Base-by-base conservation (phyloP, 2,329 filamentous ascomycete genomes). In the Arthrobotrys iridis region DNA sequence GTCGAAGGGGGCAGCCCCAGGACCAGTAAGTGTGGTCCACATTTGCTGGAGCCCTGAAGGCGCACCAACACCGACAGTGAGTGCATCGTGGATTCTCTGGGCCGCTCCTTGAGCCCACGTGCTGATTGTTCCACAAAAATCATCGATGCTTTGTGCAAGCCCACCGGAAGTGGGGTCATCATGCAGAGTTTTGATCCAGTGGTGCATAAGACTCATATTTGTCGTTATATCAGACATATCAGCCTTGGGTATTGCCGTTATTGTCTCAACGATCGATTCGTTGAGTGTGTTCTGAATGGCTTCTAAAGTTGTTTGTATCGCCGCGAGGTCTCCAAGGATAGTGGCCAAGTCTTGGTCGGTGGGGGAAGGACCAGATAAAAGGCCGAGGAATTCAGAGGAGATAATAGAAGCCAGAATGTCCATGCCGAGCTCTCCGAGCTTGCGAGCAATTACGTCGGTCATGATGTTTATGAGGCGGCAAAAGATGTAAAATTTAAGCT, bases 201-300 rank as follows among this genome's bases (percentile, higher is more conserved):
- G 2, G 8, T 46, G 41, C 41, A 46, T 46, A 10, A 20, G 41
- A 46, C 20, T 46, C 3, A 20, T 46, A 46, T 46, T 20, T 46
- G 41, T 46, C 41, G 41, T 24, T 46, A 46, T 46, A 46, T 46
- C 41, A 46, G 41, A 46, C 41, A 46, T 20, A 8, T 46, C 41
- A 46, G 15, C 20, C 41, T 46, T 22, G 41, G 41, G 15, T 46
- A 24, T 46, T 20, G 41, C 41, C 41, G 11, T 46, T 46, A 46
- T 46, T 20, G 41, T 46, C 18, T 46, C 41, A 46, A 46, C 7
- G n/a, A 46, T 46, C 41, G n/a, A 7, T 46, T 46, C 5, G 41
- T 24, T 24, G 22, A 46, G 13, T 20, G 41, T 20, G 18, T 10
- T 15, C 41, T 10, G 13, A 15, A 46, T 46, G 41, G 18, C 18